Percentiles rank a stretch among this genome's conserved stretches.
Conservation (phyloP, 2,329 filamentous ascomycete genomes). For the Cercospora citrullina region DNA sequence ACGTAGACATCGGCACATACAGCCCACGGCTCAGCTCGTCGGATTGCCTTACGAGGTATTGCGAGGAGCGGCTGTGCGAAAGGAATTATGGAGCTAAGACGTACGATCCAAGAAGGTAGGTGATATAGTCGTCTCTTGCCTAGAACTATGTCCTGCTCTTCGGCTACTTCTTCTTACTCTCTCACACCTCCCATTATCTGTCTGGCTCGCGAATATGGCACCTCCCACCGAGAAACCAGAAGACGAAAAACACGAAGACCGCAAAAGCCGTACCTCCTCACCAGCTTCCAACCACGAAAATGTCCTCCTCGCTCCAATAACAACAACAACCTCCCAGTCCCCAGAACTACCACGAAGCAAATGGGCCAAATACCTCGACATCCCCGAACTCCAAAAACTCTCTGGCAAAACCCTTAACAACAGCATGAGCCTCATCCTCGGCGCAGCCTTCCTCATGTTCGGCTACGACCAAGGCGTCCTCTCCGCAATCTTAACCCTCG, state of each 20-base stretch:
- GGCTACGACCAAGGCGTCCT: slow-evolving; percentile 38
- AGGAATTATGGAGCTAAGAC: background rate
- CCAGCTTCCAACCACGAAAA: background rate
- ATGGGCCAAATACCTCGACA: background rate
- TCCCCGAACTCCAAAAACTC: background rate
- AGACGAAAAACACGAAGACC: slow-evolving; percentile 1
- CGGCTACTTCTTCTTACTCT: background rate
- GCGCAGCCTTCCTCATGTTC: slow-evolving; percentile 12
- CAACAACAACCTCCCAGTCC: background rate
- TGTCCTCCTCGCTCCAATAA: background rate
- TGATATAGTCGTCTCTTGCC: background rate
- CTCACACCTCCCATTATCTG: background rate
- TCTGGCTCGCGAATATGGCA: background rate
- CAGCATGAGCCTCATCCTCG: slow-evolving; percentile 3
- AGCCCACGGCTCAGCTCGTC: background rate
- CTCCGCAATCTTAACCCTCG: slow-evolving; percentile 33
- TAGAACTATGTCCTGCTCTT: background rate
- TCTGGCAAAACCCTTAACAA: background rate
- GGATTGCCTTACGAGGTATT: background rate
- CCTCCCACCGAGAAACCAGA: background rate
- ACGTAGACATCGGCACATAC: background rate
- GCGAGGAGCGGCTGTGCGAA: background rate
- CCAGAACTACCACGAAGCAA: background rate
- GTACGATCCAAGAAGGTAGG: background rate
- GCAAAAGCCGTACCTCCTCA: background rate